A percentile compares a stretch with the other conserved stretches of the same genome.
Evolutionary conservation across 2,329 filamentous ascomycete species (phyloP).

Genomic region (Lasiodiplodia theobromae): DNA sequence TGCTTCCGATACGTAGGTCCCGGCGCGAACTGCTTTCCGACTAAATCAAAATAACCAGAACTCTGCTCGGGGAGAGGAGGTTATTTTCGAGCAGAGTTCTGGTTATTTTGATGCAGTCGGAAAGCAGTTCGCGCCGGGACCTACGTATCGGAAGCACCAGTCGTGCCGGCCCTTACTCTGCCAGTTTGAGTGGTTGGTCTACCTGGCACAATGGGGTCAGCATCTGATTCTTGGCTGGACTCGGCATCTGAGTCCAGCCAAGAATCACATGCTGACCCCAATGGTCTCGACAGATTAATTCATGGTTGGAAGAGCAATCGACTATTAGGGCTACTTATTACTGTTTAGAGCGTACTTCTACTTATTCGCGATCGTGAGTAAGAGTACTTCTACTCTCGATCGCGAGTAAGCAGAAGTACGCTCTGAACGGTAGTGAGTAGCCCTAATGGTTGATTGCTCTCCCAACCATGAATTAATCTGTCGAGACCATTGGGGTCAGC

Average conservation of each 20-base stretch:
- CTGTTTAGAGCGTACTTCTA: background rate
- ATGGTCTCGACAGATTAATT: background rate
- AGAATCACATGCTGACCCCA: too few relatives aligned
- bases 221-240: too few relatives aligned
- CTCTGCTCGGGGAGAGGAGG: too few relatives aligned
- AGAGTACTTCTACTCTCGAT: too few relatives aligned
- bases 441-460: background rate
- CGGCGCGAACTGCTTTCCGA: background rate
- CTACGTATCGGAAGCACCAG: background rate
- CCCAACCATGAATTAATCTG: background rate
- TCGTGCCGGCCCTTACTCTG: background rate
- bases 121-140: background rate
- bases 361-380: background rate
- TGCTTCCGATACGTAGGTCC: background rate
- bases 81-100: too few relatives aligned
- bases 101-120: too few relatives aligned
- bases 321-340: background rate
- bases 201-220: too few relatives aligned
- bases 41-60: too few relatives aligned
- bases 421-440: background rate
- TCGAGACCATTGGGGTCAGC: background rate
- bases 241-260: too few relatives aligned
- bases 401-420: background rate
- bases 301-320: background rate
- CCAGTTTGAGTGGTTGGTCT: too few relatives aligned